Percentiles rank a stretch among this genome's conserved stretches.
Conservation (phyloP, 2,329 filamentous ascomycete species). For the Macrophomina pseudophaseolina region DNA sequence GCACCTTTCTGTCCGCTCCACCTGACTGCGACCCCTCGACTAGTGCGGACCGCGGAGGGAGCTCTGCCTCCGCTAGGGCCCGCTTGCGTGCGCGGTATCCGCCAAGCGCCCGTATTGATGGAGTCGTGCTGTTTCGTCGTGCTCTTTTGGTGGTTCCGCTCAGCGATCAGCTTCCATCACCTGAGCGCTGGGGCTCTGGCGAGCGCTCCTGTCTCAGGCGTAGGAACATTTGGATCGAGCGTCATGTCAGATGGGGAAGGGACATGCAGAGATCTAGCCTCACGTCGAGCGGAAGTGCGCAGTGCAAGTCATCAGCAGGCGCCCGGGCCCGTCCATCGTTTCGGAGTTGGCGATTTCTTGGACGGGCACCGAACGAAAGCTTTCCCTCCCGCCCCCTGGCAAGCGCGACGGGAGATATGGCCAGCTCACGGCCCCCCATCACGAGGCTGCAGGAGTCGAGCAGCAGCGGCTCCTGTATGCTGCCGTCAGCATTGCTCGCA, state of each 20-base stretch:
- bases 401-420: not conserved
- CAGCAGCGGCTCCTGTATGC: constrained; percentile 7
- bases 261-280: constrained; percentile 11
- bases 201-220: not conserved
- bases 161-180: constrained; percentile 2
- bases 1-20: not conserved
- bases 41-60: not conserved
- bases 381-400: constrained; percentile 12
- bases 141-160: not conserved
- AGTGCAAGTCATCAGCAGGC: constrained; percentile 7
- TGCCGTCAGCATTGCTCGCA: constrained; percentile 11
- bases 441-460: not conserved
- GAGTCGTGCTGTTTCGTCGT: not conserved
- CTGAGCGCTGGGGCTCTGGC: constrained; percentile 4
- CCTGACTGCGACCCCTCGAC: not conserved
- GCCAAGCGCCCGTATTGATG: constrained; percentile 5
- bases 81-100: not conserved
- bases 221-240: constrained; percentile 7
- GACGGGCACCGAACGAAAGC: constrained; percentile 3
- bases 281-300: not conserved
- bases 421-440: constrained; percentile 3
- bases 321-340: not conserved
- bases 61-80: not conserved
- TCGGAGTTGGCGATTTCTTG: constrained; percentile 1
- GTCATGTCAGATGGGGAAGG: not conserved